These are phyloP conservation scores for Rhynchosporium secalis DNA, from an alignment of 2,329 filamentous ascomycete genomes.

Conservation along the genomic window DNA sequence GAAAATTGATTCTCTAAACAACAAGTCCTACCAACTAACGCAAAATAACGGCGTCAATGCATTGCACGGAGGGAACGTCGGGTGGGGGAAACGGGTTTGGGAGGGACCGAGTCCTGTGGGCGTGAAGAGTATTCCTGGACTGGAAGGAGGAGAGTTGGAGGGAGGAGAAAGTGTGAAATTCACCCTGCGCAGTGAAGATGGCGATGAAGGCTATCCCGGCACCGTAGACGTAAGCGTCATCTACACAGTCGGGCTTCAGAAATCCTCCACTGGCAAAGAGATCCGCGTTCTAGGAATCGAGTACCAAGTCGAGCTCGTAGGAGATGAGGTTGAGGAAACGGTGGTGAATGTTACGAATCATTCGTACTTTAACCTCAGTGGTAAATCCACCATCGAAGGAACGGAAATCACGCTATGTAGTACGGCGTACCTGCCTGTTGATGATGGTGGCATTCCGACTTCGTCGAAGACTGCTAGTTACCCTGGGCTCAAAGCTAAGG, in stretches of 20 bases:
- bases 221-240: slow-evolving; percentile 74
- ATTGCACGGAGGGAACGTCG: slow-evolving; percentile 68
- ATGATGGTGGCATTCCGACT: slow-evolving; percentile 72
- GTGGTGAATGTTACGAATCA: slow-evolving; percentile 94
- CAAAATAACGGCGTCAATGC: slow-evolving; percentile 78
- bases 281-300: slow-evolving; percentile 79
- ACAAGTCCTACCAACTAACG: slow-evolving; percentile 65
- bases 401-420: slow-evolving; percentile 60
- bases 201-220: slow-evolving; percentile 88
- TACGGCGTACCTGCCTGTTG: slow-evolving; percentile 70
- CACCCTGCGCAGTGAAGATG: slow-evolving; percentile 68
- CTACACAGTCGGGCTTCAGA: slow-evolving; percentile 72
- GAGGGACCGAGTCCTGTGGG: slow-evolving; percentile 66
- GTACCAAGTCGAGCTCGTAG: slow-evolving; percentile 82
- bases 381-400: slow-evolving; percentile 58
- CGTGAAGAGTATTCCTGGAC: slow-evolving; percentile 50
- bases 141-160: slow-evolving; percentile 49
- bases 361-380: slow-evolving; percentile 74
- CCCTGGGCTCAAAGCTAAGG: slow-evolving; percentile 61
- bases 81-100: slow-evolving; percentile 82
- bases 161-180: slow-evolving; percentile 69
- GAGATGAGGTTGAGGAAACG: slow-evolving; percentile 76
- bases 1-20: slow-evolving; percentile 71
- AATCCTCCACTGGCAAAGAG: slow-evolving; percentile 56
- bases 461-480: slow-evolving; percentile 61